Conservation (phyloP, 225 moss, liverwort and hornwort species). For the Rhytidiadelphus loreus region DNA sequence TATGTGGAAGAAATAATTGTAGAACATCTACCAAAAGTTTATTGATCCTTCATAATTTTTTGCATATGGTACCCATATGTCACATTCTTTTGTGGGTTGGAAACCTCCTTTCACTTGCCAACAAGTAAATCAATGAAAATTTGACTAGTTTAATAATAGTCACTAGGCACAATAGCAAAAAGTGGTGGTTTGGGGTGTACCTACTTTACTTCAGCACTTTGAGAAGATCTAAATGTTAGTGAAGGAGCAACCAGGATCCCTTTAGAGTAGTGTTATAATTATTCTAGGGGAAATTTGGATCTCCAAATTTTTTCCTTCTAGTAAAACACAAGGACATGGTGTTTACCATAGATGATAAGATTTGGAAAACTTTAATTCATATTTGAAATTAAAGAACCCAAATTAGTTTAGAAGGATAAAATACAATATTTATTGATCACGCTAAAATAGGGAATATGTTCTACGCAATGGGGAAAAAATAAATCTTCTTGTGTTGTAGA, state of each 20-base stretch:
- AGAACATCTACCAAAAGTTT: no score
- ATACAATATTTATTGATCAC: background rate
- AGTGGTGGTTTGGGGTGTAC: no score
- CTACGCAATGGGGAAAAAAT: accelerated
- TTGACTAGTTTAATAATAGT: no score
- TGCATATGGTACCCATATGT: no score
- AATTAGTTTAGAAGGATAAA: background rate
- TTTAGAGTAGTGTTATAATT: background rate
- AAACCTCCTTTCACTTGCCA: no score
- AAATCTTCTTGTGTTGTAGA: background rate
- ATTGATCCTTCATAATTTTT: no score
- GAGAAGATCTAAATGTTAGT: background rate
- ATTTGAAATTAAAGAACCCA: background rate
- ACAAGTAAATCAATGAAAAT: no score
- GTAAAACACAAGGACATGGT: accelerated
- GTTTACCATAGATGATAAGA: background rate
- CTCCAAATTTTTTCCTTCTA: background rate
- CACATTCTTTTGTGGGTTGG: no score
- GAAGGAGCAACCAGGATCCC: accelerated
- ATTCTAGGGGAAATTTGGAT: background rate
- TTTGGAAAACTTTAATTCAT: background rate
- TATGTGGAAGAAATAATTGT: no score
- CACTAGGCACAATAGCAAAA: no score
- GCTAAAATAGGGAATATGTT: accelerated
- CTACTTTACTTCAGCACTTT: background rate